A percentile compares a stretch with the other conserved stretches of the same genome.
Evolutionary conservation across 345 rosid species (phyloP).

Genomic region (Pistacia integerrima): DNA sequence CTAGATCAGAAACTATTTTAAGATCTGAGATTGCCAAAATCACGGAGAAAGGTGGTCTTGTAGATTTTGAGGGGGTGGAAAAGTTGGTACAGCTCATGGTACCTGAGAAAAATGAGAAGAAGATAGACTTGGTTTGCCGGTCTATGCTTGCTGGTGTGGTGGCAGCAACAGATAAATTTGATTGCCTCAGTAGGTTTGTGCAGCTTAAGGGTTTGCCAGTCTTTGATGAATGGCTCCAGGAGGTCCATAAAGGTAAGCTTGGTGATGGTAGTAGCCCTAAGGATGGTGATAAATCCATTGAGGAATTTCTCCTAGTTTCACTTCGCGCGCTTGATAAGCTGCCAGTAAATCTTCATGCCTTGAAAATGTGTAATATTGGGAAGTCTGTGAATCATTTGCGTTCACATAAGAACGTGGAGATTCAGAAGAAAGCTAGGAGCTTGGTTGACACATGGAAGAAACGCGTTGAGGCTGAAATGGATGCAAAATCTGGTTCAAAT

Average conservation of each 20-base stretch:
- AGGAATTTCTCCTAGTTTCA: constrained; percentile 69
- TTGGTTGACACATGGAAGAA: constrained; percentile 97
- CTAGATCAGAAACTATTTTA: constrained; percentile 52
- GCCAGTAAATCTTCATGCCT: constrained; percentile 88
- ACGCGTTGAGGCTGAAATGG: constrained; percentile 95
- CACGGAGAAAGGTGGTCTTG: constrained; percentile 76
- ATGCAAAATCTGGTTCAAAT: constrained; percentile 66
- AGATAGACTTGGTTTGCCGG: constrained; percentile 63
- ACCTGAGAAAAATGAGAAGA: constrained; percentile 68
- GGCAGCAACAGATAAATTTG: constrained; percentile 78
- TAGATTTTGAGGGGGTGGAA: constrained; percentile 75
- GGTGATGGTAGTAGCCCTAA: constrained; percentile 68
- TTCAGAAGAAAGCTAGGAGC: constrained; percentile 87
- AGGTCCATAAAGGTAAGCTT: constrained; percentile 80
- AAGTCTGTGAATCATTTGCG: constrained; percentile 89
- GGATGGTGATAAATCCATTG: constrained; percentile 66
- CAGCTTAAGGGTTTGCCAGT: constrained; percentile 83
- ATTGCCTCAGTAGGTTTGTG: constrained; percentile 76
- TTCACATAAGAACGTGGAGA: constrained; percentile 69
- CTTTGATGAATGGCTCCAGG: constrained; percentile 97
- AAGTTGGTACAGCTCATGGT: constrained; percentile 76
- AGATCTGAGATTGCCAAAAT: constrained; percentile 70
- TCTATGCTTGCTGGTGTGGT: constrained; percentile 72
- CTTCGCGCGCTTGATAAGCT: constrained; percentile 90
- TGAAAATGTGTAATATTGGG: constrained; percentile 87